Base-by-base conservation (phyloP, 176 grass and related monocot genomes). In the Dendrocalamus sinicus region DNA sequence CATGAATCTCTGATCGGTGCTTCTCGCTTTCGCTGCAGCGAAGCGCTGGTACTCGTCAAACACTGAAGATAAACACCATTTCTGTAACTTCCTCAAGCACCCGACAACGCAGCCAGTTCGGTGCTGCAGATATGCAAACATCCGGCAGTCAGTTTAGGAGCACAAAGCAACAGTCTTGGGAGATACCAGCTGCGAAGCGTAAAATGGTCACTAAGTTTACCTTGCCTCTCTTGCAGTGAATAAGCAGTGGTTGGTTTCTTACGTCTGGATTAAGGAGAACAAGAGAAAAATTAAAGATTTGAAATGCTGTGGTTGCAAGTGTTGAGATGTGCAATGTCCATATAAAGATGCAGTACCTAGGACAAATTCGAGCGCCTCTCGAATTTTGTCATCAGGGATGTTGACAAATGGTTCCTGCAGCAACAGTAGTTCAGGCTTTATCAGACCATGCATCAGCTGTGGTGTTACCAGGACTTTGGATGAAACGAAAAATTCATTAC, bases 151-250 rank as follows among this genome's bases (percentile, higher is more conserved):
- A 82, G 54, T 70, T 78, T 23, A 40, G 45, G 44, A 62, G 20
- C 1, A 15, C n/a, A 77, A 7, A 69, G 55, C 65, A 41, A 15
- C 11, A 17, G 57, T 28, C 12, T 23, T 73, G 16, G 24, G 45
- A 64, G 13, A 78, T 60, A 57, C 1, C 12, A 57, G 24, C 6
- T 30, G 9, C 24, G 39, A 65, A 67, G 23, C 84, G 15, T 17
- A 30, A 73, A 80, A 28, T 19, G 1, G 8, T 8, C 63, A 22
- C 58, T 37, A 52, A 54, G 19, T 70, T 54, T 76, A 93, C 94
- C 87, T 96, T 93, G 69, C 94, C 94, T 83, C 94, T 89, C 71
- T 91, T 93, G 80, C 94, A 96, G 62, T 96, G 94, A 68, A 96
- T 93, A 63, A 96, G 94, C 64, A 96, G 28, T 4, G 94, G 94